phyloP scores from a whole-genome alignment of 371 early-diverging fungal genomes.

The Parasitella parasitica region DNA sequence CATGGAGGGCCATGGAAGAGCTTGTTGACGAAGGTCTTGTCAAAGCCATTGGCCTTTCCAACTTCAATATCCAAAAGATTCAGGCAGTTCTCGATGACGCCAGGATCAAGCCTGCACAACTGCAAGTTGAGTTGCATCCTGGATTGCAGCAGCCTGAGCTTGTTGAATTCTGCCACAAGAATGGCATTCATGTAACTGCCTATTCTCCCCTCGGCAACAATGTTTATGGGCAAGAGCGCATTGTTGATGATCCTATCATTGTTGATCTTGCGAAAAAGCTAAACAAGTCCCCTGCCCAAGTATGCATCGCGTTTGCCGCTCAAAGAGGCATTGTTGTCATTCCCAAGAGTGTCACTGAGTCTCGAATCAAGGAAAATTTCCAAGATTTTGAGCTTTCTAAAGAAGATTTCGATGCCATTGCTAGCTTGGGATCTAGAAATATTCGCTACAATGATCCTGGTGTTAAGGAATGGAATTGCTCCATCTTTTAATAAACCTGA shows the following conservation, averaged over 20 bases:
- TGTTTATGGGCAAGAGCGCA: conserved; percentile 77
- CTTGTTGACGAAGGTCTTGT: conserved; percentile 53
- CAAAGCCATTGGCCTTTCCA: conserved; percentile 75
- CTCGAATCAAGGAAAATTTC: conserved; percentile 57
- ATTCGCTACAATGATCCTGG: conserved; percentile 49
- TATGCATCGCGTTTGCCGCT: conserved; percentile 77
- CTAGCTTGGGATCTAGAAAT: conserved; percentile 36
- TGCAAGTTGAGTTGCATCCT: conserved; percentile 67
- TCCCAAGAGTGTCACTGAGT: conserved; percentile 56
- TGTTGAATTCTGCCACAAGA: conserved; percentile 34
- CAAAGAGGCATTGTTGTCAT: conserved; percentile 64
- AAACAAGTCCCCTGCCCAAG: conserved; percentile 73
- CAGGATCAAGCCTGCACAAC: conserved; percentile 64
- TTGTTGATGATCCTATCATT: conserved; percentile 50
- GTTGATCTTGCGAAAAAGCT: conserved; percentile 62
- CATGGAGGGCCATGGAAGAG: conserved; percentile 82
- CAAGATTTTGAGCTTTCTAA: conserved; percentile 51
- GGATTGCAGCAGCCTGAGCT: conserved; percentile 50
- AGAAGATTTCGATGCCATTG: conserved; percentile 48
- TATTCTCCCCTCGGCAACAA: conserved; percentile 46
- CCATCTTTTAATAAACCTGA: conserved; percentile 29
- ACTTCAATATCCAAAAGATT: conserved; percentile 60
- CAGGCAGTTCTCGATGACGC: conserved; percentile 52
- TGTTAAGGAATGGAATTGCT: conserved; percentile 34
- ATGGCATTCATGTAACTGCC: conserved; percentile 39